phyloP scores from a whole-genome alignment of 129 eudicot genomes.

The Centaurea solstitialis region DNA sequence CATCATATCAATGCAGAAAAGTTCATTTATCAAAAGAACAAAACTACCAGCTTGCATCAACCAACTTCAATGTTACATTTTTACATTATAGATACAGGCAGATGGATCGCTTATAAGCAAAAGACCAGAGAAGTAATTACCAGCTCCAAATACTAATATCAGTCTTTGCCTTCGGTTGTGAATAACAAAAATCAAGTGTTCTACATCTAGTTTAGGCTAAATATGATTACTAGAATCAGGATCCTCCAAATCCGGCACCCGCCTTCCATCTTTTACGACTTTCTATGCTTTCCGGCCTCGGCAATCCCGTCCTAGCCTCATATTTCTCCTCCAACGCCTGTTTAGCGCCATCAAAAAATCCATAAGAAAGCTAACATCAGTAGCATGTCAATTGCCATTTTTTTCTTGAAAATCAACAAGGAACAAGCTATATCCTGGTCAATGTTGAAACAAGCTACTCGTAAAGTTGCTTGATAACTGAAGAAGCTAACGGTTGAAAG shows the following conservation, averaged over 20 bases:
- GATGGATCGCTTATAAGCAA: not conserved
- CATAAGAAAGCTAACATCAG: conserved; percentile 6
- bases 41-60: not conserved
- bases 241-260: conserved; percentile 70
- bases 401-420: not conserved
- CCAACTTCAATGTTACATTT: not conserved
- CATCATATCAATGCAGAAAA: no score
- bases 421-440: no score
- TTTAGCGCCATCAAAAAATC: conserved; percentile 14
- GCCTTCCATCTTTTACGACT: conserved; percentile 57
- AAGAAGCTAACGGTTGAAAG: no score
- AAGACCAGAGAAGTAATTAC: not conserved
- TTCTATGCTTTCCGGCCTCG: conserved; percentile 73
- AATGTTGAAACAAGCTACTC: no score
- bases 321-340: conserved; percentile 80
- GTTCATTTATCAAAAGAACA: not conserved
- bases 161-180: not conserved
- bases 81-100: not conserved
- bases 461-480: not conserved
- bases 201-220: not conserved
- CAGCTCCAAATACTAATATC: not conserved
- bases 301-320: conserved; percentile 66
- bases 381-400: not conserved
- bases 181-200: not conserved
- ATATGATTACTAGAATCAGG: conserved; percentile 32